phyloP scores from a whole-genome alignment of 2,329 filamentous ascomycete species.

The Fusarium domesticum region DNA sequence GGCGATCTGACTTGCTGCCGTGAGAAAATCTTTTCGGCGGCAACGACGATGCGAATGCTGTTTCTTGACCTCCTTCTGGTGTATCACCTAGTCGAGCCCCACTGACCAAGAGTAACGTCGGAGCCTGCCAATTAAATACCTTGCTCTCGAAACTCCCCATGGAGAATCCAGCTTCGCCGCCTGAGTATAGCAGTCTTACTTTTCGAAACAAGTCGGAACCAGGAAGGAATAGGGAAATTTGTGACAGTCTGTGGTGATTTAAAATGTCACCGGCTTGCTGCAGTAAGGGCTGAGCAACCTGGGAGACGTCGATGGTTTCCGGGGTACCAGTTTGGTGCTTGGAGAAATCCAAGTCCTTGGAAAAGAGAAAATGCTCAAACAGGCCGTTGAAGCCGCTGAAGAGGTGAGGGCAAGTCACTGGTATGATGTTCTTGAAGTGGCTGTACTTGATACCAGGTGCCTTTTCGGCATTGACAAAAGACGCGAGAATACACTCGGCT shows the following conservation, averaged over 20 bases:
- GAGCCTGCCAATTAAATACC: constrained; percentile 74
- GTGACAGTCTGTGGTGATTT: constrained; percentile 60
- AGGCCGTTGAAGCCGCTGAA: constrained; percentile 66
- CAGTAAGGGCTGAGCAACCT: constrained; percentile 47
- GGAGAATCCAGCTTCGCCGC: constrained; percentile 68
- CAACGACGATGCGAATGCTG: constrained; percentile 58
- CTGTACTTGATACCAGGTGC: constrained; percentile 60
- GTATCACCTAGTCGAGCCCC: constrained; percentile 57
- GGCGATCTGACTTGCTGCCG: constrained; percentile 46
- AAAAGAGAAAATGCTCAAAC: constrained; percentile 75
- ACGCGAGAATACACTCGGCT: constrained; percentile 62
- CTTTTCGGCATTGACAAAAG: constrained; percentile 64
- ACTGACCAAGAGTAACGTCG: constrained; percentile 68
- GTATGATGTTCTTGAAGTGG: constrained; percentile 59
- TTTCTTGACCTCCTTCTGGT: constrained; percentile 50
- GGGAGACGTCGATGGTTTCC: constrained; percentile 14
- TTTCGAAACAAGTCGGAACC: constrained; percentile 62
- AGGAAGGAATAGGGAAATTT: constrained; percentile 71
- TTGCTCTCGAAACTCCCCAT: constrained; percentile 74
- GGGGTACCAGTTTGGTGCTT: constrained; percentile 41
- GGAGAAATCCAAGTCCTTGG: constrained; percentile 65
- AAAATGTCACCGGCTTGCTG: constrained; percentile 59
- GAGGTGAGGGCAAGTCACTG: constrained; percentile 60
- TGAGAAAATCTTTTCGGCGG: constrained; percentile 60
- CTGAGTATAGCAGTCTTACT: constrained; percentile 66